Evolutionary conservation across 768 basidiomycete genomes (phyloP).

Genomic region (Suillus hirtellus): DNA sequence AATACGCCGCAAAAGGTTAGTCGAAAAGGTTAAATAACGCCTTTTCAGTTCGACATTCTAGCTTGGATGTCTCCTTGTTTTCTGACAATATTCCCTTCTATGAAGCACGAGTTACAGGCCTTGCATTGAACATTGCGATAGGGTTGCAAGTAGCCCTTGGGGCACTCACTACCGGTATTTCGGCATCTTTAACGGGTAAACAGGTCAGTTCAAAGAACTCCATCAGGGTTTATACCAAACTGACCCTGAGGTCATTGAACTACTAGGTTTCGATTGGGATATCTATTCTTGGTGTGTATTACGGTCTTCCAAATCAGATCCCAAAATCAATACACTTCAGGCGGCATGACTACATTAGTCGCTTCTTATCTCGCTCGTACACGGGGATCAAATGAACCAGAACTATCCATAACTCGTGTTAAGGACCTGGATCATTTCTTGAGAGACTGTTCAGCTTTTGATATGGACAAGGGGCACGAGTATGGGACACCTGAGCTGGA

Average conservation of each 20-base stretch:
- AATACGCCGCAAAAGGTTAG: constrained; percentile 48
- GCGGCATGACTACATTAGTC: constrained; percentile 65
- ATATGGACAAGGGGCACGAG: constrained; percentile 55
- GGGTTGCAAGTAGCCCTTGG: constrained; percentile 64
- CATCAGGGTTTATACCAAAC: neutral
- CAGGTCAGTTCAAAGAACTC: constrained; percentile 35
- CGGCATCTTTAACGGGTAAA: constrained; percentile 44
- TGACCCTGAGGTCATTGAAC: constrained; percentile 7
- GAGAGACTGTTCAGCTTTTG: constrained; percentile 58
- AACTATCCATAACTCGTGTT: constrained; percentile 52
- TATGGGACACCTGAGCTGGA: constrained; percentile 14
- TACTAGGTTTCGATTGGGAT: constrained; percentile 39
- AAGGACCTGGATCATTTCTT: constrained; percentile 69
- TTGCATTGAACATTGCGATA: constrained; percentile 51
- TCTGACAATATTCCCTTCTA: constrained; percentile 10
- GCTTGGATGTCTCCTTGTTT: neutral
- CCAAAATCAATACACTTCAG: constrained; percentile 27
- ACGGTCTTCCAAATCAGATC: neutral
- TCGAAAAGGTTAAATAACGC: neutral
- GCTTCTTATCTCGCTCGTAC: constrained; percentile 73
- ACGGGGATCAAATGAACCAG: constrained; percentile 71
- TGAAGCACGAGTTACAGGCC: constrained; percentile 33
- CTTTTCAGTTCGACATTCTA: constrained; percentile 1
- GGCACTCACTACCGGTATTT: constrained; percentile 64
- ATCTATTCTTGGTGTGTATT: constrained; percentile 38